Base-by-base conservation (phyloP, 2,329 filamentous ascomycete genomes). In the Fusarium nurragi region DNA sequence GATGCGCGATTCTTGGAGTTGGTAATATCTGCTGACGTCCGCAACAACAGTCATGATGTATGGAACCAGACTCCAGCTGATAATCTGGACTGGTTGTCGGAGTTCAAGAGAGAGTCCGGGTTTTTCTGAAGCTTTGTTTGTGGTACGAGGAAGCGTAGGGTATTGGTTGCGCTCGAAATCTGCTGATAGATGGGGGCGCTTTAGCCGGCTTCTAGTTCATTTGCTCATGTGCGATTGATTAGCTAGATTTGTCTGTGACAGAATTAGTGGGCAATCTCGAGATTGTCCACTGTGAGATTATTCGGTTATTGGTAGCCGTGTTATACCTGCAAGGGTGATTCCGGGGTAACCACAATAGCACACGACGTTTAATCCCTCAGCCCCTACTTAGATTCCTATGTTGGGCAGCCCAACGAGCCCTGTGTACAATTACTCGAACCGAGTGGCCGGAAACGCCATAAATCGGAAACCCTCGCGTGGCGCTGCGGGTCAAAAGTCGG, bases 61-160 rank as follows among this genome's bases (percentile, higher is more conserved):
- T 61, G 58, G 56, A 56, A 61, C 5, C 56, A 61, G 9, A 61
- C 58, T 2, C 58, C 58, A 2, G 58, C 58, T 2, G 58, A 61
- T 32, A 61, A 61, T 11, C 9, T 10, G 3, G 32, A 43, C 7
- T 61, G 58, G 58, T 50, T 61, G 1, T 12, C 32, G 2, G 58
- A 61, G 9, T 61, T 61, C 4, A 61, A 61, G 4, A 43, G 36
- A 18, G 58, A 56, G 4, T 44, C 41, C 0, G 58, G 58, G 0
- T 34, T 56, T 1, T 61, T 61, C 14, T 28, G 40, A 5, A n/a
- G 22, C 5, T n/a, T 9, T 22, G 12, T 16, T 8, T 26, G 25
- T 26, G 9, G 7, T 8, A 9, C 5, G 25, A 26, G n/a, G n/a
- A n/a, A n/a, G n/a, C n/a, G n/a, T n/a, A n/a, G n/a, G n/a, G n/a